Percentiles rank a stretch among this genome's conserved stretches.
These are phyloP conservation scores for Vanilla planifolia DNA, from an alignment of 106 monocot genomes.

Conservation along the genomic window DNA sequence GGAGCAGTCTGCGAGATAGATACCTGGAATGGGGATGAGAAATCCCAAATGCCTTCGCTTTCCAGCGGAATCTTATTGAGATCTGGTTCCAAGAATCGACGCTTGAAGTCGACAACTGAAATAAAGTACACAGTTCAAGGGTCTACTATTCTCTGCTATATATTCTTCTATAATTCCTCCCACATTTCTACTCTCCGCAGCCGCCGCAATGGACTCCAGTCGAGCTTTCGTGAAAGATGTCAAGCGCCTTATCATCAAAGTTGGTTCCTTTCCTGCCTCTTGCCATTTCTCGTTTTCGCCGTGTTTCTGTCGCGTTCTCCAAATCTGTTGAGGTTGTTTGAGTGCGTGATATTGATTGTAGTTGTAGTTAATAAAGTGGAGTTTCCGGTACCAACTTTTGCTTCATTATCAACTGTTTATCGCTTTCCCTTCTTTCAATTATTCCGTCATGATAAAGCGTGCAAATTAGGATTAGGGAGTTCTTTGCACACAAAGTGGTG, in stretches of 20 bases:
- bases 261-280: constrained; percentile 9
- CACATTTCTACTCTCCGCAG: not conserved
- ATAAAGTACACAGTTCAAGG: too few species aligned
- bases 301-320: not conserved
- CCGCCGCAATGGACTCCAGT: constrained; percentile 34
- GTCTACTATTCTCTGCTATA: too few species aligned
- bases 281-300: not conserved
- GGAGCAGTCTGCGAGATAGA: too few species aligned
- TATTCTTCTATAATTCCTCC: too few species aligned
- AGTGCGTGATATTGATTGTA: not conserved
- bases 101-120: too few species aligned
- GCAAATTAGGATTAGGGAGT: too few species aligned
- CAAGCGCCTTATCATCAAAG: constrained; percentile 80
- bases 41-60: too few species aligned
- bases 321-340: not conserved
- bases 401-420: not conserved
- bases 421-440: not conserved
- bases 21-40: too few species aligned
- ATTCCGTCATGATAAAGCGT: too few species aligned
- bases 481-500: too few species aligned
- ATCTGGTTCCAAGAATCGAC: too few species aligned
- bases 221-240: constrained; percentile 58
- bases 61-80: too few species aligned
- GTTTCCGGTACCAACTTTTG: not conserved
- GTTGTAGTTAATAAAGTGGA: not conserved